Base-by-base conservation (phyloP, 2,329 filamentous ascomycete species). In the Phaeosphaeria sp. region DNA sequence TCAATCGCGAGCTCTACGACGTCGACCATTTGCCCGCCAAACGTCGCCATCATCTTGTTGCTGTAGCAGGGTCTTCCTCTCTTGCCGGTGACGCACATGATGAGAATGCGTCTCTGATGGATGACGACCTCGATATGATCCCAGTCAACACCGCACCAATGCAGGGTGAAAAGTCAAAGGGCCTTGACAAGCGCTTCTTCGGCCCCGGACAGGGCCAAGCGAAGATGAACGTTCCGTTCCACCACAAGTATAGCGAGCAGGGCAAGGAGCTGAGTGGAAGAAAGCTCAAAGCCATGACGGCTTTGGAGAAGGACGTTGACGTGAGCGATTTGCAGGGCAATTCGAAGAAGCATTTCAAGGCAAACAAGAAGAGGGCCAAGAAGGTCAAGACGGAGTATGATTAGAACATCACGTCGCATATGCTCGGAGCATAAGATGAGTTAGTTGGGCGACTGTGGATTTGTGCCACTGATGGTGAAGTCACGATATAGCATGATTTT, bases 311-410 rank as follows among this genome's bases (percentile, higher is more conserved):
- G 58, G 91, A 92, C 15, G 77, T 98, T 36, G 93, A 97, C 71
- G 89, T 91, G 0, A 89, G 89, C 58, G 94, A 97, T 56, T 80
- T 95, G 64, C 80, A 76, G 77, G 85, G 89, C 56, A 86, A 90
- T 27, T 27, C 25, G 57, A 99, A 99, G 87, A 98, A 97, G 82
- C 95, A 99, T 79, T 95, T 92, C 78, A 96, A 96, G 81, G 89
- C 86, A n/a, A 87, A 88, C 42, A 85, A 86, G 62, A 88, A 84
- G 77, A 85, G 83, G 58, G 89, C 86, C 73, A 82, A 82, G 59
- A 83, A 80, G 72, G 82, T 80, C 68, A 67, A 67, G 54, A 76
- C 72, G 47, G 79, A 76, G 63, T 80, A 81, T 68, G 75, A 77
- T 7, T 50, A 48, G 25, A 27, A n/a, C n/a, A n/a, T n/a, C 25